Evolutionary conservation across 2,329 filamentous ascomycete species (phyloP).

Genomic region (Aspergillus glaucus): DNA sequence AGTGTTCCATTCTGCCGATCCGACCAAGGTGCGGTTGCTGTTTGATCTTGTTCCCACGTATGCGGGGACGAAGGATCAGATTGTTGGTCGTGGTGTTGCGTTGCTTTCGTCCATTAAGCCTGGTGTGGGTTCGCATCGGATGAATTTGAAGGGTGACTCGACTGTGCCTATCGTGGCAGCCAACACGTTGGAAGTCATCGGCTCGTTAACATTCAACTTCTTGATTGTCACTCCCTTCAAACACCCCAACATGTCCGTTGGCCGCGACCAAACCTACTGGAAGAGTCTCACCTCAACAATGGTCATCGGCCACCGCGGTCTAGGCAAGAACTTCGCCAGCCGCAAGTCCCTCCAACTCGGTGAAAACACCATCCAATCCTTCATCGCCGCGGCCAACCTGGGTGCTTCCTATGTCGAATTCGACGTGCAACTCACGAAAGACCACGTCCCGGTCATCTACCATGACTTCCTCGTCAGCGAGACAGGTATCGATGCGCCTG

Average conservation of each 20-base stretch:
- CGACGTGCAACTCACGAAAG: constrained; percentile 97
- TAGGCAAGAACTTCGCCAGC: constrained; percentile 83
- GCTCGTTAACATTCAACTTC: constrained; percentile 94
- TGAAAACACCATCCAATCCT: constrained; percentile 92
- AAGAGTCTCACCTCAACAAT: constrained; percentile 85
- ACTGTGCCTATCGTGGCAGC: constrained; percentile 85
- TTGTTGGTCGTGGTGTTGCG: constrained; percentile 83
- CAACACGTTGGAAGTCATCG: constrained; percentile 80
- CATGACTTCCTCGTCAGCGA: constrained; percentile 98
- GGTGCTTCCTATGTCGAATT: constrained; percentile 68
- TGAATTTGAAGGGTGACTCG: constrained; percentile 85
- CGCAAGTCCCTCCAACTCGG: constrained; percentile 87
- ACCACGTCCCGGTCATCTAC: constrained; percentile 96
- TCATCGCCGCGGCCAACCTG: constrained; percentile 90
- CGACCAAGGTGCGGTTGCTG: constrained; percentile 74
- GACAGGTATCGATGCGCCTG: constrained; percentile 92
- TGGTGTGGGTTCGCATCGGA: constrained; percentile 74
- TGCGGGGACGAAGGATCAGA: constrained; percentile 70
- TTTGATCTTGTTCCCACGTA: constrained; percentile 97
- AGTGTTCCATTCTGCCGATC: constrained; percentile 73
- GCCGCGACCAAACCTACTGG: constrained; percentile 90
- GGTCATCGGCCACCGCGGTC: constrained; percentile 65
- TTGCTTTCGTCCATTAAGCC: constrained; percentile 81
- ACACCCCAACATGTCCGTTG: constrained; percentile 89
- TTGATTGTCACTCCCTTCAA: constrained; percentile 88